A percentile compares a stretch with the other conserved stretches of the same genome.
Conservation (phyloP, 176 grass and related monocot species). For the Otatea glauca region DNA sequence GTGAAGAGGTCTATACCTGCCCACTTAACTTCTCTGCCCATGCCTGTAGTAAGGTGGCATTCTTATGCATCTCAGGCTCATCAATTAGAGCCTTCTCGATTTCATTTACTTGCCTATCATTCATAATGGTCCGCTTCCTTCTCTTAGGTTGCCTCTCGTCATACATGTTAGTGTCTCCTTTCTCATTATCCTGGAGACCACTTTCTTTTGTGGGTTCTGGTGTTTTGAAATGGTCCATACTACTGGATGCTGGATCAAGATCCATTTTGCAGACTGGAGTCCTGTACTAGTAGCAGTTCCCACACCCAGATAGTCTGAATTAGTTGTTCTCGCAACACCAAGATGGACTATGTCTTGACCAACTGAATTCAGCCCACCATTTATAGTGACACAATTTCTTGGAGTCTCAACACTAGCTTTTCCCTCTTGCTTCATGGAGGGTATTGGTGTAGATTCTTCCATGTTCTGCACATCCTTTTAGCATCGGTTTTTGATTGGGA, state of each 20-base stretch:
- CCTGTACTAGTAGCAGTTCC: constrained; percentile 29
- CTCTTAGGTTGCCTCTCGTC: constrained; percentile 83
- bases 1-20: constrained; percentile 49
- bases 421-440: constrained; percentile 49
- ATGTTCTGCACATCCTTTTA: constrained; percentile 52
- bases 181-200: constrained; percentile 69
- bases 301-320: constrained; percentile 10
- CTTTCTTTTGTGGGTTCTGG: constrained; percentile 64
- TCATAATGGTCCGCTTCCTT: constrained; percentile 94
- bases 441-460: constrained; percentile 34
- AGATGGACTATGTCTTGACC: constrained; percentile 64
- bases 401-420: constrained; percentile 47
- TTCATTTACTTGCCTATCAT: constrained; percentile 73
- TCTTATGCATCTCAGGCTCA: constrained; percentile 96
- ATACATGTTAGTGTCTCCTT: constrained; percentile 57
- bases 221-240: constrained; percentile 48
- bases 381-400: constrained; percentile 20
- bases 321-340: constrained; percentile 46
- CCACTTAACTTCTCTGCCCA: constrained; percentile 83
- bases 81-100: constrained; percentile 84
- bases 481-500: constrained; percentile 24
- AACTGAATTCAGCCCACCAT: constrained; percentile 56
- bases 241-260: constrained; percentile 49
- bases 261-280: constrained; percentile 50
- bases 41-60: constrained; percentile 60